phyloP scores from a whole-genome alignment of 305 asterid genomes.

The Rubia peregrina region DNA sequence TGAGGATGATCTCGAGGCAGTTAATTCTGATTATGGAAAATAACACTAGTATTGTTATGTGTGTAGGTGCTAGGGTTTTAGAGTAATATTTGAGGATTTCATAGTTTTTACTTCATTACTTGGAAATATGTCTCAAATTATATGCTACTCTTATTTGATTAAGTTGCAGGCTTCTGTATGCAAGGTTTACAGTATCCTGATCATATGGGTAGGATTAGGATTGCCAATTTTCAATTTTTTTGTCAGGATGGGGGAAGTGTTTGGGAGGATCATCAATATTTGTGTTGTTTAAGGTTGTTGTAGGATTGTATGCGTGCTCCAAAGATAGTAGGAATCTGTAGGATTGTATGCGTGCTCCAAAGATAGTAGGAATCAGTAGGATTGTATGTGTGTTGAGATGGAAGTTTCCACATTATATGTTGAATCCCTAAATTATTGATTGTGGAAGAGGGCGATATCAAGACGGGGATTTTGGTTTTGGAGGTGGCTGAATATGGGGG shows the following conservation, averaged over 20 bases:
- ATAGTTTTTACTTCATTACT: neutral
- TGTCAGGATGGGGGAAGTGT: neutral
- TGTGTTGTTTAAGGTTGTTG: neutral
- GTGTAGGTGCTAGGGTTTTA: constrained; percentile 21
- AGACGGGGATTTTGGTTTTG: too few relatives aligned
- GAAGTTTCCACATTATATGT: too few relatives aligned
- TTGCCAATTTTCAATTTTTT: neutral
- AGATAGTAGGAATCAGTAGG: too few relatives aligned
- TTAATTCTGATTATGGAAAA: neutral
- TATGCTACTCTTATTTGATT: too few relatives aligned
- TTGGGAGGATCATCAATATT: neutral
- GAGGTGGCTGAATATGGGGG: neutral
- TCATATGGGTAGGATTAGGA: neutral
- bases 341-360: too few relatives aligned
- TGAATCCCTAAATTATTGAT: too few relatives aligned
- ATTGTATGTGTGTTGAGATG: too few relatives aligned
- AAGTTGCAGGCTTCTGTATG: neutral
- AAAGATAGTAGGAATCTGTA: too few relatives aligned
- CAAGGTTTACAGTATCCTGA: neutral
- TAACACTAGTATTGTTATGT: too few relatives aligned
- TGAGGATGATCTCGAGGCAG: neutral
- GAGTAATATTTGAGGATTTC: neutral
- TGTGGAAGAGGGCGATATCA: too few relatives aligned
- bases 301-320: neutral
- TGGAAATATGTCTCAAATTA: neutral